phyloP scores from a whole-genome alignment of 805 yeast genomes.

The Priceomyces medius region DNA sequence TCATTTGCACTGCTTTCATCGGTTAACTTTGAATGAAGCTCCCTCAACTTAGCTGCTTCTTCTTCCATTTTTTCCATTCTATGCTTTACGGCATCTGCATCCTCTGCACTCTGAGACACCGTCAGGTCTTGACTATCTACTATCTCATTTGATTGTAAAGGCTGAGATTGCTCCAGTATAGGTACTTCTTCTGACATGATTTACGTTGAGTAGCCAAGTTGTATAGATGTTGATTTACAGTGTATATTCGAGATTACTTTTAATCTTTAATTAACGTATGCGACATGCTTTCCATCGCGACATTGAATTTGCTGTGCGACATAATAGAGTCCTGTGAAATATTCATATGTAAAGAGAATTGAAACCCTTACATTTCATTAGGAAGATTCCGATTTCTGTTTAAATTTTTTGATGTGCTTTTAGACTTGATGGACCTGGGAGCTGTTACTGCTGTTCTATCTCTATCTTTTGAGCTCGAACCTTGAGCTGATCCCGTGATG shows the following conservation, averaged over 20 bases:
- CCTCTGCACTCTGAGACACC: conserved; percentile 2
- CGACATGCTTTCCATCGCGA: neutral
- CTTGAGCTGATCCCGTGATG: neutral
- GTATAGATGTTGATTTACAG: no score
- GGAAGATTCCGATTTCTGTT: neutral
- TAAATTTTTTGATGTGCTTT: neutral
- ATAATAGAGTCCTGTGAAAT: neutral
- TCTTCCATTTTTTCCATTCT: conserved; percentile 56
- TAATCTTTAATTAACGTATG: neutral
- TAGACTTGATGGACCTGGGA: neutral
- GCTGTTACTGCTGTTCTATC: neutral
- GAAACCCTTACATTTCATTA: neutral
- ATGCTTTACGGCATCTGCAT: conserved; percentile 28
- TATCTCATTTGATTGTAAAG: neutral
- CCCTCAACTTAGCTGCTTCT: conserved; percentile 62
- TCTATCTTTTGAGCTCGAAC: neutral
- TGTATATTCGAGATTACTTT: neutral
- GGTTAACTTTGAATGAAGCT: conserved; percentile 45
- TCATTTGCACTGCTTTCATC: conserved; percentile 14
- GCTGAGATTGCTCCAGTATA: conserved; percentile 16
- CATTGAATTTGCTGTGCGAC: neutral
- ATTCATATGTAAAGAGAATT: neutral
- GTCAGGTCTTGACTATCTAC: neutral
- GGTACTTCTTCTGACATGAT: conserved; percentile 35
- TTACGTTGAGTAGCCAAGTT: no score